These are phyloP conservation scores for Hygrophila difformis DNA, from an alignment of 257 asterid species.

Conservation along the genomic window DNA sequence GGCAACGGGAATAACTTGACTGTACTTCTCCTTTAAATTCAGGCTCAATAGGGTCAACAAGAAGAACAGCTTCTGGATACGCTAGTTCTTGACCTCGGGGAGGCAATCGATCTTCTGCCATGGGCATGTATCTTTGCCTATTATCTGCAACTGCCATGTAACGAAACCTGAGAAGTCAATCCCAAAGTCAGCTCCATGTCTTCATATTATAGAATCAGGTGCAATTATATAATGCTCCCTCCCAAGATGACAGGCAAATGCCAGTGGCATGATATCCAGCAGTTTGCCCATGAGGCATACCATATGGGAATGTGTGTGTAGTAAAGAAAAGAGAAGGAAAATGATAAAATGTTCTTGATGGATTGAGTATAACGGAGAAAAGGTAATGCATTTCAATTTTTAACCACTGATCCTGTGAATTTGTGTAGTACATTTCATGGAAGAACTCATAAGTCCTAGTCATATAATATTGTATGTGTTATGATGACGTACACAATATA, in stretches of 20 bases:
- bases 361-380: too few species aligned
- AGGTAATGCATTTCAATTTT: too few species aligned
- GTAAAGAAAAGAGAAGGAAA: too few species aligned
- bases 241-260: too few species aligned
- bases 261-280: too few species aligned
- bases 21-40: slow-evolving; percentile 69
- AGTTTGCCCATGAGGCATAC: too few species aligned
- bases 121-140: slow-evolving; percentile 73
- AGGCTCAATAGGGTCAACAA: slow-evolving; percentile 57
- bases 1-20: slow-evolving; percentile 8
- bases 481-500: not conserved
- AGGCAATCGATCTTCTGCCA: slow-evolving; percentile 69
- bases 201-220: slow-evolving; percentile 1
- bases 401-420: too few species aligned
- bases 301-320: too few species aligned
- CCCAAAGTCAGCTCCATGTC: not conserved
- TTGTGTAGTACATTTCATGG: slow-evolving; percentile 1
- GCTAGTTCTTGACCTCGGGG: slow-evolving; percentile 55
- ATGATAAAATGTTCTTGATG: slow-evolving; percentile 1
- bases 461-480: too few species aligned
- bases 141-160: slow-evolving; percentile 73
- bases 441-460: slow-evolving; percentile 6
- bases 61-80: slow-evolving; percentile 81
- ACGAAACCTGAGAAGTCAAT: slow-evolving; percentile 42
- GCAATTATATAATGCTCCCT: too few species aligned